These are phyloP conservation scores for Penicillium sumatraense DNA, from an alignment of 2,329 filamentous ascomycete species.

Conservation along the genomic window DNA sequence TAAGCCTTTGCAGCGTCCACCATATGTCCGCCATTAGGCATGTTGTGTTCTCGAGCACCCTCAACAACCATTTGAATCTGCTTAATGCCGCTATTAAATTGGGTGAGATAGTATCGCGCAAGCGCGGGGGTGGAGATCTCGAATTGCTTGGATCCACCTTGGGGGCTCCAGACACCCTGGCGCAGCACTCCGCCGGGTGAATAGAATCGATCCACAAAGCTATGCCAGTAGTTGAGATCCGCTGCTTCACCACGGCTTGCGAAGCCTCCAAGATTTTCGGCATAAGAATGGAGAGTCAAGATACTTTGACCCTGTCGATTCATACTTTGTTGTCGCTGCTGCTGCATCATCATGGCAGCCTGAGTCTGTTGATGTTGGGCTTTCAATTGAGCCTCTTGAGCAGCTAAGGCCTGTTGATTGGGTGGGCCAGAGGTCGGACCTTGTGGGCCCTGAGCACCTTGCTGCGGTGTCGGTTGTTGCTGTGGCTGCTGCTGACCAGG, in stretches of 20 bases:
- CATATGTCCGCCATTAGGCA: constrained; percentile 69
- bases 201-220: constrained; percentile 82
- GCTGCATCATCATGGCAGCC: constrained; percentile 45
- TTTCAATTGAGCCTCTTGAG: constrained; percentile 47
- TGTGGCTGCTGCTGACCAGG: constrained; percentile 38
- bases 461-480: constrained; percentile 39
- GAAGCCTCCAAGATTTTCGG: constrained; percentile 60
- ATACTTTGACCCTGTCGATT: constrained; percentile 51
- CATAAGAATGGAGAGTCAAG: constrained; percentile 59
- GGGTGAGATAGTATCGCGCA: constrained; percentile 85
- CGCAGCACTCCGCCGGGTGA: constrained; percentile 76
- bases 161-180: constrained; percentile 63
- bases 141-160: constrained; percentile 74
- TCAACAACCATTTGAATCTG: constrained; percentile 87
- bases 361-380: constrained; percentile 43
- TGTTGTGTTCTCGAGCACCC: constrained; percentile 60
- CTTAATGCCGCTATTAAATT: constrained; percentile 84
- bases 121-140: constrained; percentile 83
- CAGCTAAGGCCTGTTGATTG: constrained; percentile 44
- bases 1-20: constrained; percentile 78
- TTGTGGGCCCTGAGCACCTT: constrained; percentile 35
- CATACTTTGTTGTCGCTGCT: constrained; percentile 27
- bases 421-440: constrained; percentile 40
- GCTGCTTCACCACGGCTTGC: constrained; percentile 65
- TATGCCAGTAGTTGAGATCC: constrained; percentile 76